Percentiles rank a stretch among this genome's conserved stretches.
Conservation (phyloP, 2,329 filamentous ascomycete species). For the Macrophomina pseudophaseolina region DNA sequence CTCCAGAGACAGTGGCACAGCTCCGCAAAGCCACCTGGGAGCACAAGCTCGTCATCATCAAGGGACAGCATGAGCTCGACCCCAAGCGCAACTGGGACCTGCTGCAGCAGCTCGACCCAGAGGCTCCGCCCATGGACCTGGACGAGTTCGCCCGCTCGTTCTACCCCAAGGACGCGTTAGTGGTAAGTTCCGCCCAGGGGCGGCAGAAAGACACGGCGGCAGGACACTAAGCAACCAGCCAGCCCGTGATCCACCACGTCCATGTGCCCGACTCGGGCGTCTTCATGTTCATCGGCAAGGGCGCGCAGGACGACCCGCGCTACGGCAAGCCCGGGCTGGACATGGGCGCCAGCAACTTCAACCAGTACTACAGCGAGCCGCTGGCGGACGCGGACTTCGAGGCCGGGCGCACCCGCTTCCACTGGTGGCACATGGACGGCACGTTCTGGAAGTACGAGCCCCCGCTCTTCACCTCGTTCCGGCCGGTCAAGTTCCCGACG, state of each 20-base stretch:
- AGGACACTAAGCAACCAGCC: background rate
- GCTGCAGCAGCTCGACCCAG: constrained; percentile 50
- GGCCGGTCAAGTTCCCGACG: background rate
- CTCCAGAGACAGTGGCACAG: constrained; percentile 45
- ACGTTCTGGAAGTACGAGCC: constrained; percentile 27
- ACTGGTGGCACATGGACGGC: constrained; percentile 28
- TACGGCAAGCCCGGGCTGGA: constrained; percentile 9
- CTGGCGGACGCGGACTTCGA: constrained; percentile 28
- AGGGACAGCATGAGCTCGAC: constrained; percentile 48
- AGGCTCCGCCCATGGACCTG: constrained; percentile 48
- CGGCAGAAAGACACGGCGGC: background rate
- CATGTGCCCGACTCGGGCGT: background rate
- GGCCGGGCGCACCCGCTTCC: constrained; percentile 27
- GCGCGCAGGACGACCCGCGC: constrained; percentile 3
- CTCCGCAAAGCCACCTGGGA: constrained; percentile 50
- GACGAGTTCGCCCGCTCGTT: constrained; percentile 51
- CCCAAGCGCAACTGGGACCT: constrained; percentile 55
- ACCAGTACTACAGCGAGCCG: constrained; percentile 15
- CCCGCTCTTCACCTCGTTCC: constrained; percentile 10
- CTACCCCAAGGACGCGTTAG: constrained; percentile 47
- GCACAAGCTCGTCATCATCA: constrained; percentile 52
- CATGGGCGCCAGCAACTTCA: constrained; percentile 3
- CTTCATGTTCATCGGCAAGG: constrained; percentile 9
- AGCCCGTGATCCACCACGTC: background rate
- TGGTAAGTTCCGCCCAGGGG: constrained; percentile 29